Conservation (phyloP, 2,329 filamentous ascomycete genomes). For the Fusarium austroafricanum region DNA sequence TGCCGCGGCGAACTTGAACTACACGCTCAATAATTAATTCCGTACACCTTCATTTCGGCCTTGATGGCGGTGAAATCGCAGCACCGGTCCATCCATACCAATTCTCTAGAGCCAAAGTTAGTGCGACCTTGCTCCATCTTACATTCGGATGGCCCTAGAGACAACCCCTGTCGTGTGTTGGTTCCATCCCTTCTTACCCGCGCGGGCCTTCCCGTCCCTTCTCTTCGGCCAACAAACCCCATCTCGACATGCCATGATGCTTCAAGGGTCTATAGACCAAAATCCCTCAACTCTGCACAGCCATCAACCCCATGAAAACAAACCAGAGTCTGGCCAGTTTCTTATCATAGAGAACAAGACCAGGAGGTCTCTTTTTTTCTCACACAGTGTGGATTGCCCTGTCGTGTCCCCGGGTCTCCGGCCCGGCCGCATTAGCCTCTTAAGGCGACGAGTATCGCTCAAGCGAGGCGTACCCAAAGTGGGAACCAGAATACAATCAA, state of each 20-base stretch:
- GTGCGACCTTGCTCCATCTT: background rate
- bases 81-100: background rate
- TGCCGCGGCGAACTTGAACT: background rate
- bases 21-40: background rate
- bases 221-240: constrained; percentile 11
- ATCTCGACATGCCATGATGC: constrained; percentile 11
- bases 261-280: constrained; percentile 2
- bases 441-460: constrained; percentile 35
- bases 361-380: background rate
- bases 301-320: background rate
- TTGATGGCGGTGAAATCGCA: background rate
- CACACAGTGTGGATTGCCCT: constrained; percentile 35
- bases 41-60: background rate
- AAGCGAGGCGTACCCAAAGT: constrained; percentile 39
- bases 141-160: background rate
- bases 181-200: constrained; percentile 31
- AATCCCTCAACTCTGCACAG: background rate
- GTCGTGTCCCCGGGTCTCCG: constrained; percentile 27
- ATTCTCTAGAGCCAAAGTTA: constrained; percentile 5
- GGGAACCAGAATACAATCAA: constrained; percentile 27
- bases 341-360: background rate
- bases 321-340: background rate
- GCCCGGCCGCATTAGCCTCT: constrained; percentile 39
- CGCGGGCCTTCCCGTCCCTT: constrained; percentile 41
- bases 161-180: constrained; percentile 27